Conservation (phyloP, 257 asterid species). For the Solanum rostratum region DNA sequence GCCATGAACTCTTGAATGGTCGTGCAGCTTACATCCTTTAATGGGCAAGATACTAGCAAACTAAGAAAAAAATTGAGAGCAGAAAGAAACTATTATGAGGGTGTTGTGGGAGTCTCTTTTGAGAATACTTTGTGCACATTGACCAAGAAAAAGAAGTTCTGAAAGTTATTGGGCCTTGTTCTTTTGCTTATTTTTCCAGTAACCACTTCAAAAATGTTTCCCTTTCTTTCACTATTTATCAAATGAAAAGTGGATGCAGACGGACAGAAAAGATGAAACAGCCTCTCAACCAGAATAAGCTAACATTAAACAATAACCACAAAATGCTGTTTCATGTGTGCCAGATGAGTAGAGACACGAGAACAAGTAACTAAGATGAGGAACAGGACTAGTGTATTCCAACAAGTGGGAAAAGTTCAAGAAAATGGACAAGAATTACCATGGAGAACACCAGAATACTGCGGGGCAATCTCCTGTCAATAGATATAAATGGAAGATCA, state of each 20-base stretch:
- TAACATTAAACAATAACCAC: not conserved
- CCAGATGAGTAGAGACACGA: not conserved
- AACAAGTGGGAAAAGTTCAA: not conserved
- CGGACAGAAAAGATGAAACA: not conserved
- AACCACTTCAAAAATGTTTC: not conserved
- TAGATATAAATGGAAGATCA: conserved; percentile 5
- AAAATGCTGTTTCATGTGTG: not conserved
- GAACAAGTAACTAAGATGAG: not conserved
- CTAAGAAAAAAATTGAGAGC: not conserved
- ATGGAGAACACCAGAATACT: conserved; percentile 87
- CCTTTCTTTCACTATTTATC: not conserved
- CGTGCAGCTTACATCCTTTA: not conserved
- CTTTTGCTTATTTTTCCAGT: not conserved
- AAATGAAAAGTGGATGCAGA: not conserved
- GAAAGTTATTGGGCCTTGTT: not conserved
- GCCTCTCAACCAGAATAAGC: not conserved
- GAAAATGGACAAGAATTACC: conserved; percentile 32
- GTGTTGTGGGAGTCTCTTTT: not conserved
- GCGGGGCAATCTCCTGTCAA: conserved; percentile 87
- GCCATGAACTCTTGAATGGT: not conserved
- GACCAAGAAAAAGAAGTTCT: not conserved
- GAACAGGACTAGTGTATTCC: not conserved
- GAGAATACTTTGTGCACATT: not conserved
- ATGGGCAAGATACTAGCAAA: not conserved
- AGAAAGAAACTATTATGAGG: not conserved